phyloP scores from a whole-genome alignment of 2,329 filamentous ascomycete genomes.

The Ophiostoma himal-ulmi region DNA sequence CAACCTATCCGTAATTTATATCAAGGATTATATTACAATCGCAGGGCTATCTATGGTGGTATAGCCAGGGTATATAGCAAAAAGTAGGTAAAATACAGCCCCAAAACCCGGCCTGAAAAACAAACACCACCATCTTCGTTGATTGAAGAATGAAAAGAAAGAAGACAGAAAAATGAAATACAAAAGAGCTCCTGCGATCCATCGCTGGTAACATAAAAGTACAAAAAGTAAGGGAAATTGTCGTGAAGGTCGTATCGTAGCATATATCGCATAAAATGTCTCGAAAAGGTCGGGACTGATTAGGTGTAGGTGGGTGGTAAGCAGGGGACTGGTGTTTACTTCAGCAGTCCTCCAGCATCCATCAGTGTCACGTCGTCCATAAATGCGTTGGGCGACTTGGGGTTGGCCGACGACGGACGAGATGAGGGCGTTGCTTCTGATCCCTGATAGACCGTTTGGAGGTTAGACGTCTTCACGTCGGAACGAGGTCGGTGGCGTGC shows the following conservation, averaged over 20 bases:
- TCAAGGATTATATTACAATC: not conserved
- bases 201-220: not conserved
- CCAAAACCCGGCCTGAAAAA: not conserved
- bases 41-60: conserved; percentile 12
- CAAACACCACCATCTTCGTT: not conserved
- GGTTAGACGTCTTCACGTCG: conserved; percentile 14
- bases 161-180: not conserved
- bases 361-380: conserved; percentile 22
- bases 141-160: not conserved
- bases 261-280: conserved; percentile 1
- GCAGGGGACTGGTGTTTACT: not conserved
- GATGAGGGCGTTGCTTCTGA: not conserved
- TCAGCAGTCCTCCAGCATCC: conserved; percentile 25
- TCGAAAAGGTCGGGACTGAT: not conserved
- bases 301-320: not conserved
- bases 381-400: not conserved
- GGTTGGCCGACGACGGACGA: not conserved
- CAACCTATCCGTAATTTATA: not conserved
- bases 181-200: not conserved
- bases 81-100: conserved; percentile 7
- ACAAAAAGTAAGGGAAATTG: not conserved
- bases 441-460: conserved; percentile 42
- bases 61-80: conserved; percentile 22
- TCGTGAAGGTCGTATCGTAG: not conserved
- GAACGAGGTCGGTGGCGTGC: conserved; percentile 15